Evolutionary conservation across 352 stramenopile genomes (phyloP).

Genomic region (Globisporangium apiculatum): DNA sequence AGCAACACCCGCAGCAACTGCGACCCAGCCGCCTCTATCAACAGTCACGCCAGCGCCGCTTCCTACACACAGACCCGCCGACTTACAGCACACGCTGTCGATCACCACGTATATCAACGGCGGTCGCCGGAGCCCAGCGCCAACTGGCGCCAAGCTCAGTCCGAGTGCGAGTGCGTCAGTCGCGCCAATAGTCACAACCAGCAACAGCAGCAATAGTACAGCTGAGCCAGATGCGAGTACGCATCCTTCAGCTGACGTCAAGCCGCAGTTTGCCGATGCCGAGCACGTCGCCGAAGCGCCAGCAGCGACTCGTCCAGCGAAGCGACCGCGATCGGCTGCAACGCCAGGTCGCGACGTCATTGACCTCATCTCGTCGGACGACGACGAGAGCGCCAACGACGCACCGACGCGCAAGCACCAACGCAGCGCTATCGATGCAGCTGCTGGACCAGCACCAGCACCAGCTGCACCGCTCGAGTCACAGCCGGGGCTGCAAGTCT

Average conservation of each 20-base stretch:
- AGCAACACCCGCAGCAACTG: no score
- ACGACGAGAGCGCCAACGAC: constrained; percentile 12
- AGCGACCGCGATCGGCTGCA: neutral
- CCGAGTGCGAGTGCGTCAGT: neutral
- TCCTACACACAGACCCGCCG: no score
- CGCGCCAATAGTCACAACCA: neutral
- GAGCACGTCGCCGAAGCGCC: neutral
- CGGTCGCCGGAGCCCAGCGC: constrained; percentile 1
- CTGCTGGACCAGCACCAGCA: neutral
- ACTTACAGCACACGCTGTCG: neutral
- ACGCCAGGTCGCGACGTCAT: constrained; percentile 13
- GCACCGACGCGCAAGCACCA: neutral
- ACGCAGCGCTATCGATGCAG: neutral
- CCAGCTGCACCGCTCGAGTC: no score
- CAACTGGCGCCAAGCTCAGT: constrained; percentile 1
- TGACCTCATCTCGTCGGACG: constrained; percentile 28
- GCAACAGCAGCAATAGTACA: neutral
- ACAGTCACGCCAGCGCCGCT: no score
- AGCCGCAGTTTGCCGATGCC: no score
- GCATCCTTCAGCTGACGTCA: no score
- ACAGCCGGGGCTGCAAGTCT: no score
- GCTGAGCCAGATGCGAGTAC: no score
- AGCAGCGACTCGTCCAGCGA: neutral
- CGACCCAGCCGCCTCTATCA: no score
- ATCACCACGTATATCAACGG: constrained; percentile 6